These are phyloP conservation scores for Pleodorina starrii DNA, from an alignment of 139 green algal species.

Conservation along the genomic window DNA sequence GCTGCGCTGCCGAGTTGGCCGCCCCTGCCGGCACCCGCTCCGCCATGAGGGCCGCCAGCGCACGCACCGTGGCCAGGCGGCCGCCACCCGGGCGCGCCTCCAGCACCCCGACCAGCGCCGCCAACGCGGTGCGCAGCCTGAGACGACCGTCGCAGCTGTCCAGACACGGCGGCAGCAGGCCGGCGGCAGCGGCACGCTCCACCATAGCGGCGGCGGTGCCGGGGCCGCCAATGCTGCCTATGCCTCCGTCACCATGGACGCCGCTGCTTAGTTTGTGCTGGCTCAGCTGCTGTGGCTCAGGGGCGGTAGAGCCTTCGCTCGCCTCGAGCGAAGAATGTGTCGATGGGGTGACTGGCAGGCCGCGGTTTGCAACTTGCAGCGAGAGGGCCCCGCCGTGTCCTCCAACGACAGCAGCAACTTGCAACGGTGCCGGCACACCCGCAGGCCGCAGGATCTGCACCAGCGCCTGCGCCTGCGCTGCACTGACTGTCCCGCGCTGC, in stretches of 20 bases:
- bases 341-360: too few species aligned
- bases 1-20: background rate
- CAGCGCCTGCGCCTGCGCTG: background rate
- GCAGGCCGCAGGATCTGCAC: background rate
- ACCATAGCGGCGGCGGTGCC: background rate
- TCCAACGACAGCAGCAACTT: too few species aligned
- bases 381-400: background rate
- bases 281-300: too few species aligned
- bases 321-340: too few species aligned
- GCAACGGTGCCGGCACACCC: background rate
- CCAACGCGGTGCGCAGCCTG: background rate
- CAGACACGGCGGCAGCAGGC: background rate
- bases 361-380: background rate
- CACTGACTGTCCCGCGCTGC: background rate
- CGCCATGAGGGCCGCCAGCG: background rate
- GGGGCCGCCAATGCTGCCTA: background rate
- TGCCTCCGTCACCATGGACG: background rate
- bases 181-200: background rate
- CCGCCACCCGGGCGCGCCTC: background rate
- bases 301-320: too few species aligned
- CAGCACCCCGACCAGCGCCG: background rate
- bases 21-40: background rate
- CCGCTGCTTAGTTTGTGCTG: too few species aligned
- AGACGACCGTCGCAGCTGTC: background rate
- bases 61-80: background rate